Base-by-base conservation (phyloP, 441 rosid genomes). In the Croton laevigatus region DNA sequence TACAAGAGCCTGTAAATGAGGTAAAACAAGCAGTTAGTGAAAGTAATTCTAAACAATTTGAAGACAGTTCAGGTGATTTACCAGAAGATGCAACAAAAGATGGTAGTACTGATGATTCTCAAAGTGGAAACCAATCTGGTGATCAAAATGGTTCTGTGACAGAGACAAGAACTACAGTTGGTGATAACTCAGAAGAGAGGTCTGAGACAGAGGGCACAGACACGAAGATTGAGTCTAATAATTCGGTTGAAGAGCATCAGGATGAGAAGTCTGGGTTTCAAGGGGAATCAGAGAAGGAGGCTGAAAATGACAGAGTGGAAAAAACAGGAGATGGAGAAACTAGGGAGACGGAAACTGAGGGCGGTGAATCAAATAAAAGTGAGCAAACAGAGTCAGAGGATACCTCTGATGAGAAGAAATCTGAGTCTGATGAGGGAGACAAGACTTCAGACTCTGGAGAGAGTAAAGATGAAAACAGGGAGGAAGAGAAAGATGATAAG, bases 61-160 rank as follows among this genome's bases (percentile, higher is more conserved):
- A 88, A 72, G 88, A 86, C 70, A 81, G 75, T 48, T 76, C 83
- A 0, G 91, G 83, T 36, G 94, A 87, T 75, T 81, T 86, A 27
- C 82, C 91, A 0, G 88, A 81, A n/a, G 90, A 83, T 76, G 91
- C 85, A 12, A 81, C 78, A 0, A 86, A 86, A 78, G 91, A 84
- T 64, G 69, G 69, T 44, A 79, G 69, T 54, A 71, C 69, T 17
- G 73, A 62, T 54, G 22, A 68, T 37, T 72, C 74, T 52, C 72
- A 73, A 71, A 59, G 20, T 14, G 78, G 65, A 16, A 79, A 73
- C 36, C 71, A 78, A 52, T 55, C 75, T 2, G 72, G 62, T 68
- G 68, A 72, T 27, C 83, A 81, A 69, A 89, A 78, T 67, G 81
- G 78, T 77, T 86, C 80, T 55, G 4, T 78, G 76, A 34, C 64